These are phyloP conservation scores for Glycine latifolia DNA, from an alignment of 306 rosid genomes.

Conservation along the genomic window DNA sequence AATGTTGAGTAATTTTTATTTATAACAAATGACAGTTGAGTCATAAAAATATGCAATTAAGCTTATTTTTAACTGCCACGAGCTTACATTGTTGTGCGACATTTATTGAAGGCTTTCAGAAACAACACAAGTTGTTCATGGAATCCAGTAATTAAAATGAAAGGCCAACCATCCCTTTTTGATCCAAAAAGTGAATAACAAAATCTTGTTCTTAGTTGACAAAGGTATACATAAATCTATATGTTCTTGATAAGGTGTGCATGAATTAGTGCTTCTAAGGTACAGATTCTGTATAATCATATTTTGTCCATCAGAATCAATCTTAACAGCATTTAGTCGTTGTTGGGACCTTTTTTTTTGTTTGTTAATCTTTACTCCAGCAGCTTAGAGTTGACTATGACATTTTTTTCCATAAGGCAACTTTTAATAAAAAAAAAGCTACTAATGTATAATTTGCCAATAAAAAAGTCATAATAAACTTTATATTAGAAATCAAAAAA, in stretches of 20 bases:
- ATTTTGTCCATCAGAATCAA: conserved; percentile 2
- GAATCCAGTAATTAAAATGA: background rate
- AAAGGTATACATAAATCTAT: background rate
- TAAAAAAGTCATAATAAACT: too few relatives aligned
- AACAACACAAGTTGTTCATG: background rate
- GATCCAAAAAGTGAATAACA: conserved; percentile 1
- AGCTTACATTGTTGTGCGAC: too few relatives aligned
- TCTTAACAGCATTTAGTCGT: background rate
- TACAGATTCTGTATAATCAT: background rate
- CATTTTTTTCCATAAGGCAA: background rate
- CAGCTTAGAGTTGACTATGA: background rate
- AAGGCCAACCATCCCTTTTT: conserved; percentile 7
- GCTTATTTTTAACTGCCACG: too few relatives aligned
- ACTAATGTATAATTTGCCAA: background rate
- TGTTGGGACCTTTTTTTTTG: background rate
- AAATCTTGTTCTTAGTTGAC: conserved; percentile 21
- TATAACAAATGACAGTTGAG: too few relatives aligned
- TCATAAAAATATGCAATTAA: too few relatives aligned
- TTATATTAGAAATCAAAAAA: too few relatives aligned
- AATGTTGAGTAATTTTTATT: too few relatives aligned
- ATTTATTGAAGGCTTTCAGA: background rate
- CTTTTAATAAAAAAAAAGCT: background rate
- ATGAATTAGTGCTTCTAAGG: conserved; percentile 7
- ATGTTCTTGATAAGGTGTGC: conserved; percentile 36
- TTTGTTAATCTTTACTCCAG: background rate